Evolutionary conservation across 1,284 basidiomycete species (phyloP).

Genomic region (Fomitopsis palustris): DNA sequence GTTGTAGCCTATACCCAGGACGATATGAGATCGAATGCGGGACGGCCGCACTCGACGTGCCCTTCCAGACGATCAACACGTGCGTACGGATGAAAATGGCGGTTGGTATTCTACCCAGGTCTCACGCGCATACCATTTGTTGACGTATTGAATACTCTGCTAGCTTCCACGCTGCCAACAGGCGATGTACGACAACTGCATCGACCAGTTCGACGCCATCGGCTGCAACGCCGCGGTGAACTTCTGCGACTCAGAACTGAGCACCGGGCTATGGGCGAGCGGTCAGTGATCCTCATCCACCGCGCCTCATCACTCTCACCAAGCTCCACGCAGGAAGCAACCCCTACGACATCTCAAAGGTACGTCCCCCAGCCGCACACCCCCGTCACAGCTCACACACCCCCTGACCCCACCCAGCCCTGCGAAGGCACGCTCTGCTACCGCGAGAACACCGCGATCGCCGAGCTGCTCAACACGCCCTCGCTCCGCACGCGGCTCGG

Average conservation of each 20-base stretch:
- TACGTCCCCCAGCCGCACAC: slow-evolving; percentile 12
- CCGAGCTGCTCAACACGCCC: slow-evolving; percentile 53
- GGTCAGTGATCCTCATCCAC: slow-evolving; percentile 39
- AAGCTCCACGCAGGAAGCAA: slow-evolving; percentile 44
- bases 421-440: slow-evolving; percentile 58
- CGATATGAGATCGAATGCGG: slow-evolving; percentile 64
- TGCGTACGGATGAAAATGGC: slow-evolving; percentile 62
- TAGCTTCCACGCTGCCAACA: slow-evolving; percentile 55
- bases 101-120: slow-evolving; percentile 34
- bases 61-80: slow-evolving; percentile 52
- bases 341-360: slow-evolving; percentile 73
- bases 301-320: neutral
- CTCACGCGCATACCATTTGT: too few species aligned
- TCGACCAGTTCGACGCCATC: slow-evolving; percentile 57
- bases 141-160: neutral
- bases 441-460: slow-evolving; percentile 46
- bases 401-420: slow-evolving; percentile 29
- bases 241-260: slow-evolving; percentile 63
- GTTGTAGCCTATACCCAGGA: slow-evolving; percentile 53
- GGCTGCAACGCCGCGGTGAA: slow-evolving; percentile 55
- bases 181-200: slow-evolving; percentile 43
- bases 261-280: slow-evolving; percentile 46
- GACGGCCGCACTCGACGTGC: slow-evolving; percentile 47
- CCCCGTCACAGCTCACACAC: neutral
- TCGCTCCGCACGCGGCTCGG: slow-evolving; percentile 56